These are phyloP conservation scores for Colletotrichum orchidophilum DNA, from an alignment of 2,329 filamentous ascomycete species.

Conservation along the genomic window DNA sequence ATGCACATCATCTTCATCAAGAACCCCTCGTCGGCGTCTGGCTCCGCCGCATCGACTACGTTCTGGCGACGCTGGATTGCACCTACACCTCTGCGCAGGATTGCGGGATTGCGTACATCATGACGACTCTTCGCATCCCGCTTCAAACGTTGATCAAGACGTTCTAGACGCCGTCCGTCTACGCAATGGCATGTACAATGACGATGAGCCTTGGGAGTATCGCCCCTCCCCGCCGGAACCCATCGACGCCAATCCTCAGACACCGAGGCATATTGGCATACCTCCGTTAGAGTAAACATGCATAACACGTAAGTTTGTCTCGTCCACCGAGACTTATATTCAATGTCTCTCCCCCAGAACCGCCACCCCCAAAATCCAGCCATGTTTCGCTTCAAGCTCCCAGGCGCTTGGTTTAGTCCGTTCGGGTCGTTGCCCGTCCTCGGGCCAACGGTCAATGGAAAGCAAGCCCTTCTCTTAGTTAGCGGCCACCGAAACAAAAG, in stretches of 20 bases:
- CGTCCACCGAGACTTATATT: neutral
- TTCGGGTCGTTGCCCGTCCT: conserved; percentile 5
- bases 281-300: neutral
- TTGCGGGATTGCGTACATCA: conserved; percentile 4
- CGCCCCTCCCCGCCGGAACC: too few species aligned
- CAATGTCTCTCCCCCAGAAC: neutral
- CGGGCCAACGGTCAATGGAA: conserved; percentile 8
- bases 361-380: neutral
- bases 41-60: neutral
- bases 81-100: neutral
- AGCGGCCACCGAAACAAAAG: neutral
- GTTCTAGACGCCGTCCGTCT: neutral
- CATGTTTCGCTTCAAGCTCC: neutral
- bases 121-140: neutral
- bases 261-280: neutral
- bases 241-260: neutral
- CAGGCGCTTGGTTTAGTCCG: neutral
- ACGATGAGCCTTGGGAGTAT: neutral
- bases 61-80: neutral
- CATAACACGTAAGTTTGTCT: neutral
- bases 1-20: neutral
- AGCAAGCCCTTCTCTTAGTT: neutral
- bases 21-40: neutral
- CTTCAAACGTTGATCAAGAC: neutral
- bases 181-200: neutral